Conservation (phyloP, 2,329 filamentous ascomycete genomes). For the Chaetomium sp. region DNA sequence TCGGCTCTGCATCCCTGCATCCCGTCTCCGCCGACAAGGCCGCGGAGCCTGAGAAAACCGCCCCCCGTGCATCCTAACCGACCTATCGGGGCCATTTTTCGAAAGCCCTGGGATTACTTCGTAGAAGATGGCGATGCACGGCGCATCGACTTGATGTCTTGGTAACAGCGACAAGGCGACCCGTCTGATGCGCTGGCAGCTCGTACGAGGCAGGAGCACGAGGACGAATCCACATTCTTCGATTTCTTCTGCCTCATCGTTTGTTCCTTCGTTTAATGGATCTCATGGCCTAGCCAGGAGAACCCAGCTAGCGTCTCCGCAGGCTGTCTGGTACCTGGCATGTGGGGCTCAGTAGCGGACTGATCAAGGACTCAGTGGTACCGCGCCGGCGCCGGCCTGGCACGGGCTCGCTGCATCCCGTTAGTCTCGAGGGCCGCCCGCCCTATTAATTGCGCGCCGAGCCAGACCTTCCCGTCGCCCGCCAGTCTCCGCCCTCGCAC, state of each 20-base stretch:
- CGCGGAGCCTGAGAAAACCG: background rate
- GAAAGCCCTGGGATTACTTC: background rate
- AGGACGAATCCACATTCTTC: background rate
- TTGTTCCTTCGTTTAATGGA: background rate
- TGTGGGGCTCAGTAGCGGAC: slow-evolving; percentile 22
- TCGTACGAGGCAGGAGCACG: background rate
- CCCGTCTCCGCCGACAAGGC: slow-evolving; percentile 4
- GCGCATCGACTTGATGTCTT: background rate
- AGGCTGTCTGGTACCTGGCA: slow-evolving; percentile 16
- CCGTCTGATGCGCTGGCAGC: slow-evolving; percentile 5
- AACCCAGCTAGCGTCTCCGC: slow-evolving; percentile 23
- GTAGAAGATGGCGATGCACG: background rate
- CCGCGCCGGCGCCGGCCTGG: slow-evolving; percentile 21
- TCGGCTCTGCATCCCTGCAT: slow-evolving; percentile 20
- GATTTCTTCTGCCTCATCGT: background rate
- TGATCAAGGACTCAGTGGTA: slow-evolving; percentile 16
- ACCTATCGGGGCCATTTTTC: background rate
- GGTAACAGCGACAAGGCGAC: background rate
- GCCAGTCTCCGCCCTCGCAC: slow-evolving; percentile 1
- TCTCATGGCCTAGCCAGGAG: background rate
- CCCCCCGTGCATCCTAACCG: slow-evolving; percentile 3
- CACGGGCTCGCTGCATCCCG: slow-evolving; percentile 13
- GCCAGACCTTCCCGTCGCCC: slow-evolving; percentile 17
- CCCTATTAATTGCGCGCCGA: slow-evolving; percentile 20
- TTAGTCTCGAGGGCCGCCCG: slow-evolving; percentile 16